These are phyloP conservation scores for maize (Zea mays) DNA, from an alignment of 176 grass and related monocot species.

Conservation along the genomic window Zm-B73-REFERENCE-NAM-5.0 NC_050096.1:255372501-255373000, in stretches of 20 bases:
- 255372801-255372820: not conserved
- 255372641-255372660: not conserved
- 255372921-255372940: too few relatives aligned
- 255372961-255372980: too few relatives aligned
- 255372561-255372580: not conserved
- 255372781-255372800: constrained; percentile 4
- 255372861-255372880: too few relatives aligned
- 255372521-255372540: too few relatives aligned
- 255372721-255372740: not conserved
- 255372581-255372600: too few relatives aligned
- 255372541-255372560: not conserved
- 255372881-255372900: too few relatives aligned
- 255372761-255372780: constrained; percentile 36
- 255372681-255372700: not conserved
- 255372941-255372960: too few relatives aligned
- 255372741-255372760: constrained; percentile 4
- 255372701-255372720: constrained; percentile 3
- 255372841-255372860: too few relatives aligned
- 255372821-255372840: too few relatives aligned
- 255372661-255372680: not conserved
- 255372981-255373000: too few relatives aligned
- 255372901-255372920: too few relatives aligned
- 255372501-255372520: not conserved
- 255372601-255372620: not conserved
- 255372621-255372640: constrained; percentile 28